These are phyloP conservation scores for Sanghuangporus sanghuang DNA, from an alignment of 1,284 basidiomycete genomes.

Conservation along the genomic window DNA sequence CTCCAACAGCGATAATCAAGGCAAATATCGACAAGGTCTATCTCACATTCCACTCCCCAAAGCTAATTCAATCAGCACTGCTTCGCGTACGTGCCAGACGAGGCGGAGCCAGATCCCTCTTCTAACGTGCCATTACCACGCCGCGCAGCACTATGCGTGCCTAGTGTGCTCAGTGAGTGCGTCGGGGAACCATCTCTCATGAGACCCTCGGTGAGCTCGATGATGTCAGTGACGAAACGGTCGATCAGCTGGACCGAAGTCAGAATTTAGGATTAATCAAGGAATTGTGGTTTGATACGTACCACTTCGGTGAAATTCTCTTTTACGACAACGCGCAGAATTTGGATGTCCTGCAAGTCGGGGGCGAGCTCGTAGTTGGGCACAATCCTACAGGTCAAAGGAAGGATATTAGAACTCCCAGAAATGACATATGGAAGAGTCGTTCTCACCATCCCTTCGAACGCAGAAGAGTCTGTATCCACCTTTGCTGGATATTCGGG, in stretches of 20 bases:
- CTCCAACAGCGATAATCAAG: too few relatives aligned
- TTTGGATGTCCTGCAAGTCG: slow-evolving; percentile 61
- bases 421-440: background rate
- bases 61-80: slow-evolving; percentile 39
- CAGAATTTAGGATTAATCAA: background rate
- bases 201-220: slow-evolving; percentile 58
- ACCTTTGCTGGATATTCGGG: slow-evolving; percentile 79
- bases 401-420: background rate
- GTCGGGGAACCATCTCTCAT: slow-evolving; percentile 37
- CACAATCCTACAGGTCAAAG: slow-evolving; percentile 57
- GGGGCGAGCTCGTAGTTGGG: slow-evolving; percentile 85
- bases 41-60: too few relatives aligned
- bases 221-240: slow-evolving; percentile 53
- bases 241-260: slow-evolving; percentile 46
- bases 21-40: too few relatives aligned
- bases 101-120: slow-evolving; percentile 37
- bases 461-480: slow-evolving; percentile 82
- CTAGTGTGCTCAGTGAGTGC: slow-evolving; percentile 48
- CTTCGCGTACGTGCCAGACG: slow-evolving; percentile 63
- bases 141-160: slow-evolving; percentile 24
- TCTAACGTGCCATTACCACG: slow-evolving; percentile 39
- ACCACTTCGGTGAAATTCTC: slow-evolving; percentile 67
- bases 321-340: slow-evolving; percentile 82
- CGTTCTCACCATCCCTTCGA: slow-evolving; percentile 63
- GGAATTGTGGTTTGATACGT: background rate